Evolutionary conservation across 306 rosid species (phyloP), one percentile per base, ranked within the genome.

Genomic region (Lathyrus sativus): DNA sequence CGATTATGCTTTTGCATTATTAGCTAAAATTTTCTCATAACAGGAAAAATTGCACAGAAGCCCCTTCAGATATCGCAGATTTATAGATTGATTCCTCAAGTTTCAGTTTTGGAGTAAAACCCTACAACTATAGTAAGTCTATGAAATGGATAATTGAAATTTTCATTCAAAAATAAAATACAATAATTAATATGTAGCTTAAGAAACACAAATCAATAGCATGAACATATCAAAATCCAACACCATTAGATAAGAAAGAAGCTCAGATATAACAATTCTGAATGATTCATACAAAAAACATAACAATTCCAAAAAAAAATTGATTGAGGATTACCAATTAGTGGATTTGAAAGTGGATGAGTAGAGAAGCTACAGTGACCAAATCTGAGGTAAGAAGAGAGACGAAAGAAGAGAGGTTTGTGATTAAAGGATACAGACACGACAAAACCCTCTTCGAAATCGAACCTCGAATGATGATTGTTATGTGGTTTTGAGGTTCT

Each of bases 301-400:
- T 8, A 1, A 4, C 15, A 11, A 42, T 11, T 42, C 12, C 2
- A 43, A 7, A 43, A 4, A 43, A 4, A 43, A 15, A 43, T 43
- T 14, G 4, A 17, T 15, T 17, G 18, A 50, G 56, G 56, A 9
- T 18, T 18, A 50, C 56, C 56, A 9, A 50, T 50, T 9, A 50
- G 55, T 48, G 54, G 54, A 48, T 48, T 48, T 48, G 54, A 48
- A 48, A 49, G 56, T 49, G 56, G 56, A 9, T 50, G 56, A 50
- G 56, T 50, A 17, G 29, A 50, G 29, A 18, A 50, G 56, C 56
- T 50, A 50, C 29, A 50, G 56, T 50, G 12, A 50, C 7, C 12
- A 4, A 18, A 50, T 50, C 26, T 50, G 12, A 0, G 3, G 56
- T 3, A 9, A 49, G 56, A 18, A 18, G 19, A 50, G 9, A 50